Base-by-base conservation (phyloP, 441 rosid species). In the Isatis lusitanica region DNA sequence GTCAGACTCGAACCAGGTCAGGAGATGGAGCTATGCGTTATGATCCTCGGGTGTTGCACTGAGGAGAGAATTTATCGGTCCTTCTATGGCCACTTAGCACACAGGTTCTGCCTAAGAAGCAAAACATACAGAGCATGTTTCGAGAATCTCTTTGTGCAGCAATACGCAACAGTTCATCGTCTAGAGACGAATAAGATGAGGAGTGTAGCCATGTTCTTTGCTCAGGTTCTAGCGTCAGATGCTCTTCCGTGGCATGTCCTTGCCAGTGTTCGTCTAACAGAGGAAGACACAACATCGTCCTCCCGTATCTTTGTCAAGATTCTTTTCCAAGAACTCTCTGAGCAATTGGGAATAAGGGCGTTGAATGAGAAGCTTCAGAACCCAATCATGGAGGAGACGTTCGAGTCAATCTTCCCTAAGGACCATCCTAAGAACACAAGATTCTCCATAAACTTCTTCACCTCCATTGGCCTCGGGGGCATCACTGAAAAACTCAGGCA, bases 1-100 rank as follows among this genome's bases (percentile, higher is more conserved):
- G 87, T 93, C 68, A 87, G 87, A 78, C 82, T 93, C 17, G 87
- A 89, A 84, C 88, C 92, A 7, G 94, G 94, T 66, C 94, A 93
- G 80, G 96, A 89, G 94, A 86, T 86, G 92, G 95, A 90, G 77
- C 69, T 93, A 36, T 88, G 95, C 64, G 56, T 85, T 47, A 90
- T 90, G 96, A 83, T 92, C 0, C 73, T 92, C 74, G 93, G 86
- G 69, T 92, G 96, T 66, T 92, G 90, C 83, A 82, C 88, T 78
- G 92, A 89, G 64, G 94, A 87, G 85, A 88, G 86, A 77, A 87
- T 87, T 40, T 87, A 89, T 53, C 94, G 85, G 8, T 80, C 90
- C 2, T 89, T 85, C 70, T 90, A 90, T 60, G 95, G 93, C 60
- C 88, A 90, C 30, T 67, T 87, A 55, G 95, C 92, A 48, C 90